These are phyloP conservation scores for Fusarium brachygibbosum DNA, from an alignment of 2,329 filamentous ascomycete species.

Conservation along the genomic window DNA sequence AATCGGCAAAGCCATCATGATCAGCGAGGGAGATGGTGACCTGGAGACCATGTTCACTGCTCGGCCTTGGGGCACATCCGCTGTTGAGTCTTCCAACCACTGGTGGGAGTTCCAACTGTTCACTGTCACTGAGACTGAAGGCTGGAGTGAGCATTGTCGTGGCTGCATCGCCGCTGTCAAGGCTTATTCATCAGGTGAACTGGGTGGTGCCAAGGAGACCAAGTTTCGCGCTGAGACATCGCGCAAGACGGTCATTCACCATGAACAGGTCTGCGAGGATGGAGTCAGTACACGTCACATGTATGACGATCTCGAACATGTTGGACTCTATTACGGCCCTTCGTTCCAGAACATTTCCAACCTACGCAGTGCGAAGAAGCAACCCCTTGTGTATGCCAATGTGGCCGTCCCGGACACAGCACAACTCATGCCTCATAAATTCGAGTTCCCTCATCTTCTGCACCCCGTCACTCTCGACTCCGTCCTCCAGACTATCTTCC, in stretches of 20 bases:
- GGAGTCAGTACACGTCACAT: background rate
- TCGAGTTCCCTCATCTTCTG: background rate
- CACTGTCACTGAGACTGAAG: background rate
- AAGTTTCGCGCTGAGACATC: background rate
- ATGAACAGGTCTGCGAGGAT: background rate
- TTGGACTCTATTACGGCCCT: background rate
- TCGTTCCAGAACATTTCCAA: constrained; percentile 2
- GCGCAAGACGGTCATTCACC: background rate
- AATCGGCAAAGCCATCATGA: background rate
- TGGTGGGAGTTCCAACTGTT: constrained; percentile 1
- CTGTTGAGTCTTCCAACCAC: background rate
- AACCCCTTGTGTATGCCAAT: background rate
- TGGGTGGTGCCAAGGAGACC: background rate
- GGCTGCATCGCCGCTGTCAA: background rate
- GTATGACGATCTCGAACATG: background rate
- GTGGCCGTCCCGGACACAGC: background rate
- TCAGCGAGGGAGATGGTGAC: background rate
- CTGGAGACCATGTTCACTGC: constrained; percentile 1
- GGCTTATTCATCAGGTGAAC: background rate
- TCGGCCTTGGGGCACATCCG: background rate
- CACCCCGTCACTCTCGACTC: constrained; percentile 5
- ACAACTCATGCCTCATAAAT: background rate
- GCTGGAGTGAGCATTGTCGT: constrained; percentile 1
- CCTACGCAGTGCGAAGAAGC: background rate
- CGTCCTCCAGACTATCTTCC: background rate